Evolutionary conservation across 768 basidiomycete species (phyloP), one percentile per base, ranked within the genome.

Genomic region (Phanerodontia chrysosporium): DNA sequence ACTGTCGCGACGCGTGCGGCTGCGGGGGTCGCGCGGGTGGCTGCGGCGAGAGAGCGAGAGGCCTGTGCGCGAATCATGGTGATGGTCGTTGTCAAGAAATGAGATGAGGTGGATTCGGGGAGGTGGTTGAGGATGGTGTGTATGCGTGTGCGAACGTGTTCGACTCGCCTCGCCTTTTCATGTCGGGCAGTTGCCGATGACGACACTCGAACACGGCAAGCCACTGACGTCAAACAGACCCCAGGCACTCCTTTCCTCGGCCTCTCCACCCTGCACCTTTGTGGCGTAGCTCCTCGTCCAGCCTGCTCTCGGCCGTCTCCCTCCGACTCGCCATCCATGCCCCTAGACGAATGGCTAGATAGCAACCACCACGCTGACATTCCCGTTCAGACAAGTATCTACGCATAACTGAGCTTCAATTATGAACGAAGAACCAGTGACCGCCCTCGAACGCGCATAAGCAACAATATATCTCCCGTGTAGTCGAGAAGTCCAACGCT

Each of bases 1-100:
- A 53, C 46, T 0, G 52, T 51, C 13, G 59, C 65, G 30, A 24
- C 30, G 27, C 65, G 65, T 13, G 62, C 58, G 24, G 49, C 58
- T 2, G 52, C 25, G 3, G 58, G 58, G 21, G 53, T 29, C 39
- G 61, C 60, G 28, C 61, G 64, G 24, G 59, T 24, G 22, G 63
- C 59, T 13, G 57, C 51, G 13, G 61, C 58, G 55, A 65, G 44
- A 12, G 64, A 49, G 45, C 68, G 67, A 16, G 61, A 49, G 16
- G 65, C 45, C 18, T 65, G 65, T 65, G 59, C 71, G 62, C 59
- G 71, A 61, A 65, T 59, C 64, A 59, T 51, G 30, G 63, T 55
- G 36, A 18, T 54, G 25, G 45, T 8, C 27, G 29, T 53, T 32
- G 36, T 8, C 22, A 53, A 27, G 39, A 53, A 22, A 42, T 22